Evolutionary conservation across 2,329 filamentous ascomycete genomes (phyloP), one percentile per base, ranked within the genome.

Genomic region (Phialocephala subalpina): DNA sequence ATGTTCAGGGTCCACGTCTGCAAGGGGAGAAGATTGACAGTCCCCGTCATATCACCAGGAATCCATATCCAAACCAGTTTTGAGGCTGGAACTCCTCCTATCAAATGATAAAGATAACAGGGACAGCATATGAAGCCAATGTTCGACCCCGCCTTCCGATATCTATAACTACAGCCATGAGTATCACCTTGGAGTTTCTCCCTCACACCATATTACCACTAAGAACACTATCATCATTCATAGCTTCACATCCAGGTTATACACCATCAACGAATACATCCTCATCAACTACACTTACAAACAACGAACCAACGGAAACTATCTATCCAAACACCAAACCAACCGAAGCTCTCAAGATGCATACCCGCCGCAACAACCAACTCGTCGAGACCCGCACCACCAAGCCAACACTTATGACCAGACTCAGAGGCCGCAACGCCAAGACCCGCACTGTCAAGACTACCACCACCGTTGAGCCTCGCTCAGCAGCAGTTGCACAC

Each of bases 401-500:
- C 40, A 83, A 83, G 67, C 84, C 85, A 20, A 82, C 81, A 40
- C 78, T 89, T 56, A 83, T 87, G 79, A 83, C 82, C 60, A 82
- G 85, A 62, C 82, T 88, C 16, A 79, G 83, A 12, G 82, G 82
- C 57, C 78, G 74, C 47, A 75, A 74, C 52, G 76, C 73, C 49
- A 76, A 76, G 57, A 78, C 75, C 1, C 64, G 66, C 18, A 74
- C 73, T 14, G 67, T 70, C 38, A 75, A 75, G 67, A 75, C 73
- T 3, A 75, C 73, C 0, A 75, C 73, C 12, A 72, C 67, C 27
- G 47, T 70, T 27, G 65, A 74, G 27, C 69, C 71, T 40, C 57
- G 62, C 58, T 78, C 78, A 29, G 78, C 77, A n/a, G 38, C 20
- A 56, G 60, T 38, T 29, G 64, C 55, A n/a, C 40, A 63, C 18